A percentile compares a stretch with the other conserved stretches of the same genome.
phyloP scores from a whole-genome alignment of 768 basidiomycete genomes.

The Naganishia randhawae region DNA sequence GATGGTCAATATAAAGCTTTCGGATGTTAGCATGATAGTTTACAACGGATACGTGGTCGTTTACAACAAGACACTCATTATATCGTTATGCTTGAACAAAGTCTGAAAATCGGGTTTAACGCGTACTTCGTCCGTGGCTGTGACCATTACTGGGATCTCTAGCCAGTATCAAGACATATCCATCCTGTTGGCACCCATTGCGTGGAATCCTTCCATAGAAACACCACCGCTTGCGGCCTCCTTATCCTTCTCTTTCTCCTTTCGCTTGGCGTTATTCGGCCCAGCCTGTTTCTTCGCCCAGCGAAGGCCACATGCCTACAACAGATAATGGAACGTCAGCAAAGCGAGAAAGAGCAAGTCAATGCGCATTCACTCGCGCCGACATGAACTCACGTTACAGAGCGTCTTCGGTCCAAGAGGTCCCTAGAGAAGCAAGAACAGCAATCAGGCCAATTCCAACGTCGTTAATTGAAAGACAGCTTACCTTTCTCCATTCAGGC shows the following conservation, averaged over 20 bases:
- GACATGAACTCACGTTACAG: slow-evolving; percentile 63
- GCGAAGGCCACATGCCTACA: slow-evolving; percentile 71
- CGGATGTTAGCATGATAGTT: no score
- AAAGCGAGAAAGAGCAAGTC: not conserved
- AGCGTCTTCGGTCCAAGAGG: slow-evolving; percentile 94
- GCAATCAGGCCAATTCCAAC: slow-evolving; percentile 12
- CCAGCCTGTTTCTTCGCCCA: slow-evolving; percentile 71
- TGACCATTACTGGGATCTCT: not conserved
- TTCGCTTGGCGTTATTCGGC: slow-evolving; percentile 24
- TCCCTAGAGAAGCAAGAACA: slow-evolving; percentile 55
- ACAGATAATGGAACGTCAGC: not conserved
- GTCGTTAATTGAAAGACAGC: slow-evolving; percentile 15
- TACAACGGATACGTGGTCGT: not conserved
- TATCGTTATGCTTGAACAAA: not conserved
- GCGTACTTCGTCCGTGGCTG: not conserved
- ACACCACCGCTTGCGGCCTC: slow-evolving; percentile 1
- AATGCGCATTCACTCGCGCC: no score
- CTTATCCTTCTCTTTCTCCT: slow-evolving; percentile 26
- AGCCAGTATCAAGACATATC: slow-evolving; percentile 5
- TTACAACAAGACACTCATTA: not conserved
- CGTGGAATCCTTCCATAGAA: not conserved
- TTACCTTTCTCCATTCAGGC: slow-evolving; percentile 92
- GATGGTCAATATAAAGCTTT: no score
- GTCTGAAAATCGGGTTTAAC: not conserved
- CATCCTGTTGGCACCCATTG: slow-evolving; percentile 14